Conservation (phyloP, 78 protist genomes). For the Protostelium mycophagum region DNA sequence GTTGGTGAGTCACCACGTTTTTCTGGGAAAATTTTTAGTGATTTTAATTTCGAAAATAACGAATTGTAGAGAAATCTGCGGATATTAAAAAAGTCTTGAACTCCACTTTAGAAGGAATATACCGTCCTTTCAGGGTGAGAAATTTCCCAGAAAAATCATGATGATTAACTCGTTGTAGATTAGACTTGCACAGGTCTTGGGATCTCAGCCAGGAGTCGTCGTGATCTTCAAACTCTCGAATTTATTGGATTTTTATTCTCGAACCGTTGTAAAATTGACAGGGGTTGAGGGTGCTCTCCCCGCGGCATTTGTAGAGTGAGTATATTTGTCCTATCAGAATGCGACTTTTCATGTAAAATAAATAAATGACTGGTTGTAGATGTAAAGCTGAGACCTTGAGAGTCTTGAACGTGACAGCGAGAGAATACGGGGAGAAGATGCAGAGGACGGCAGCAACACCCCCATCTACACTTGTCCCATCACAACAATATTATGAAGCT, state of each 20-base stretch:
- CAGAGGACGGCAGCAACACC: neutral
- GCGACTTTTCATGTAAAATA: too few relatives aligned
- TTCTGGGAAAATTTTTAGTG: neutral
- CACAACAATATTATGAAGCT: neutral
- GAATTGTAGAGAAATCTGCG: neutral
- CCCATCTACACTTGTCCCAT: neutral
- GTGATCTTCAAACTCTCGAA: conserved; percentile 31
- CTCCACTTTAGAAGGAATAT: conserved; percentile 24
- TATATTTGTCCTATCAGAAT: too few relatives aligned
- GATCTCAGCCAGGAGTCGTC: conserved; percentile 32
- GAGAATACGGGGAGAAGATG: neutral
- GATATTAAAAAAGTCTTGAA: conserved; percentile 35
- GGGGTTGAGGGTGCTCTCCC: neutral
- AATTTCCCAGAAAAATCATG: neutral
- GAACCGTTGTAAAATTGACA: conserved; percentile 3
- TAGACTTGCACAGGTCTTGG: conserved; percentile 43
- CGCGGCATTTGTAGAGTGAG: neutral
- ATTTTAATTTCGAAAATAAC: neutral
- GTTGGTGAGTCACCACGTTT: neutral
- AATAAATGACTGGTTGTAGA: neutral
- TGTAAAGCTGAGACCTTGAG: neutral
- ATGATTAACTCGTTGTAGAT: neutral
- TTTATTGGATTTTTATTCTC: conserved; percentile 37
- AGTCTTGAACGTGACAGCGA: neutral
- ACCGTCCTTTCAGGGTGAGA: conserved; percentile 28